Percentiles rank a stretch among this genome's conserved stretches.
phyloP scores from a whole-genome alignment of 164 flowering plant genomes.

The Macadamia integrifolia region DNA sequence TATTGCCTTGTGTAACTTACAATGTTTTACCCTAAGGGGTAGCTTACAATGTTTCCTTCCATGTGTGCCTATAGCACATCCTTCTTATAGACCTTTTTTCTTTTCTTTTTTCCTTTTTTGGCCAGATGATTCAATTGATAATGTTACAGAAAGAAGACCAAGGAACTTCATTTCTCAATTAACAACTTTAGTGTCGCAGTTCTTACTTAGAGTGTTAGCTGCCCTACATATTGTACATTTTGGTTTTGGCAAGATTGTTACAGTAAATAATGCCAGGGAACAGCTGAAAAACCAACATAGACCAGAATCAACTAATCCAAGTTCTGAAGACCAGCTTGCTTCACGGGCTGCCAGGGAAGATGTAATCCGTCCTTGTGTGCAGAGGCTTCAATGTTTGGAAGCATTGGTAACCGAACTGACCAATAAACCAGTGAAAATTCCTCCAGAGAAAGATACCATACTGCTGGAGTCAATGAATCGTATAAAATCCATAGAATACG shows the following conservation, averaged over 20 bases:
- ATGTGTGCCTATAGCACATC: neutral
- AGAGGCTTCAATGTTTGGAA: conserved; percentile 73
- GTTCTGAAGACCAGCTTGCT: conserved; percentile 18
- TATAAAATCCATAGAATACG: conserved; percentile 74
- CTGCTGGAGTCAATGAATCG: conserved; percentile 78
- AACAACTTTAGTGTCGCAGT: conserved; percentile 21
- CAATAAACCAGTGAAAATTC: conserved; percentile 62
- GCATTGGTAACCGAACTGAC: conserved; percentile 47
- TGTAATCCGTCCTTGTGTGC: conserved; percentile 45
- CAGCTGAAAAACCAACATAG: conserved; percentile 13
- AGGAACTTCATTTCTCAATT: conserved; percentile 22
- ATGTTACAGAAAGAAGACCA: conserved; percentile 17
- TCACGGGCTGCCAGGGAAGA: conserved; percentile 22
- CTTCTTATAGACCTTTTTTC: neutral
- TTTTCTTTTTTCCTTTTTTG: conserved; percentile 6
- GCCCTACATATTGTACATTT: conserved; percentile 35
- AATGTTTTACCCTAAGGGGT: neutral
- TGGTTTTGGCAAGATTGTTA: conserved; percentile 30
- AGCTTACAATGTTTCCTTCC: neutral
- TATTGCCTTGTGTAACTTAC: neutral
- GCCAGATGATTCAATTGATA: conserved; percentile 28
- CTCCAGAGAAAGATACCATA: conserved; percentile 77
- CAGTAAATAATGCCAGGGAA: conserved; percentile 19
- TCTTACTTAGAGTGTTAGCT: conserved; percentile 38
- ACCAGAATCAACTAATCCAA: conserved; percentile 16